Conservation (phyloP, 176 grass and related monocot genomes). For the Raddia guianensis region DNA sequence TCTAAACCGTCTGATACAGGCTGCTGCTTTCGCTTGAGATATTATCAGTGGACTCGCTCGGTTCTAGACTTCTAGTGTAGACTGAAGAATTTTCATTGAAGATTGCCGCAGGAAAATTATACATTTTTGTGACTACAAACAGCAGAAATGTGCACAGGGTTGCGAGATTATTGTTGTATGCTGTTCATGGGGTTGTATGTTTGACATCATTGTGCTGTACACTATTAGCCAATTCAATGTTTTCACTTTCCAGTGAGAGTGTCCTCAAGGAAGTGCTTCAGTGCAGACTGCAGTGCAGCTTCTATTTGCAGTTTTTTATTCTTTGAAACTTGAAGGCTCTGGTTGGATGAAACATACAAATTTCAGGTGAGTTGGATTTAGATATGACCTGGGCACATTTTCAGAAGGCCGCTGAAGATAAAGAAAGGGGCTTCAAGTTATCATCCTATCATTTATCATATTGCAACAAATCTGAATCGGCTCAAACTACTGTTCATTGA, state of each 20-base stretch:
- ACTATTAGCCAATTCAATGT: background rate
- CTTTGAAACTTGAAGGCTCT: background rate
- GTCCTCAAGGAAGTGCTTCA: background rate
- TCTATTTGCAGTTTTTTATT: background rate
- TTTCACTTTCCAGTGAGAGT: background rate
- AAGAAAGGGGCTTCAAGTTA: background rate
- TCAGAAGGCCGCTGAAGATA: background rate
- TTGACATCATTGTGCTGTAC: constrained; percentile 14
- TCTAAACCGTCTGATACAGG: constrained; percentile 34
- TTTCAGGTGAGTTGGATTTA: background rate
- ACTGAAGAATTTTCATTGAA: background rate
- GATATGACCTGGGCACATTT: background rate
- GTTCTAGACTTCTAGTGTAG: constrained; percentile 8
- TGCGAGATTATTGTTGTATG: constrained; percentile 15
- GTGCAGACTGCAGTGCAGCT: background rate
- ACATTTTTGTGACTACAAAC: constrained; percentile 25
- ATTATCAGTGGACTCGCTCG: background rate
- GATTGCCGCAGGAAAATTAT: constrained; percentile 2
- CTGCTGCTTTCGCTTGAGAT: constrained; percentile 17
- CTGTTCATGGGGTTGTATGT: constrained; percentile 36
- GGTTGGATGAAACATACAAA: background rate
- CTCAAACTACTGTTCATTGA: background rate
- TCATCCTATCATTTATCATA: background rate
- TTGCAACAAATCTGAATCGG: background rate
- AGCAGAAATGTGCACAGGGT: constrained; percentile 37